Evolutionary conservation across 2,329 filamentous ascomycete genomes (phyloP), one percentile per base, ranked within the genome.

Genomic region (Canariomyces notabilis): DNA sequence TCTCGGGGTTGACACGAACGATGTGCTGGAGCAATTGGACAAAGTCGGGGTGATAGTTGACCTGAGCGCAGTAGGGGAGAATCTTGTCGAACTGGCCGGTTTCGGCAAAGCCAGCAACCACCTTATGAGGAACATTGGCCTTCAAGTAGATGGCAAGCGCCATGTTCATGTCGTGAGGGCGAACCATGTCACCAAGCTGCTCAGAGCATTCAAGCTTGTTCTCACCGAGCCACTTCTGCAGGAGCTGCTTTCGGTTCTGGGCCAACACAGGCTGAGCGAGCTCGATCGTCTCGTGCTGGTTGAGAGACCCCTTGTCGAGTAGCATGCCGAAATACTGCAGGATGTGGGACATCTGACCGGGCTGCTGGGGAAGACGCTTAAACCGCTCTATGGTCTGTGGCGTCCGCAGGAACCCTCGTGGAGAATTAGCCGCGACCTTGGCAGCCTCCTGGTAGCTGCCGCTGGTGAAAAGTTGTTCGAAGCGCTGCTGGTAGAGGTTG

Each of bases 301-400:
- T 98, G 37, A 98, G 74, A 21, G 80, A 80, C 48, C 93, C 91
- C 78, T 98, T 96, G 66, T 98, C 94, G 26, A 98, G 77, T 35
- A 98, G 77, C 80, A 96, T 89, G 52, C 93, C 93, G 58, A 98
- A 98, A 70, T 98, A 98, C 65, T 97, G 93, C 43, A 98, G 76
- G 49, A 96, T 95, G 58, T 89, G 83, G 1, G 93, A 95, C 71
- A 98, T 88, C 65, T 94, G 87, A 36, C 89, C 88, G 26, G 83
- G 83, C 57, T 87, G 81, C 51, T 83, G 79, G 12, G 89, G 88
- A 14, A 94, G 76, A 46, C 80, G 81, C 79, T 97, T 97, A 73
- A 98, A 94, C 59, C 87, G 84, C 70, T 96, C 90, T 64, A 98
- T 97, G 6, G 93, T 98, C 62, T 95, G 88, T 18, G 88, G 78